Conservation (phyloP, 2,329 filamentous ascomycete genomes). For the Apiospora phragmitis region DNA sequence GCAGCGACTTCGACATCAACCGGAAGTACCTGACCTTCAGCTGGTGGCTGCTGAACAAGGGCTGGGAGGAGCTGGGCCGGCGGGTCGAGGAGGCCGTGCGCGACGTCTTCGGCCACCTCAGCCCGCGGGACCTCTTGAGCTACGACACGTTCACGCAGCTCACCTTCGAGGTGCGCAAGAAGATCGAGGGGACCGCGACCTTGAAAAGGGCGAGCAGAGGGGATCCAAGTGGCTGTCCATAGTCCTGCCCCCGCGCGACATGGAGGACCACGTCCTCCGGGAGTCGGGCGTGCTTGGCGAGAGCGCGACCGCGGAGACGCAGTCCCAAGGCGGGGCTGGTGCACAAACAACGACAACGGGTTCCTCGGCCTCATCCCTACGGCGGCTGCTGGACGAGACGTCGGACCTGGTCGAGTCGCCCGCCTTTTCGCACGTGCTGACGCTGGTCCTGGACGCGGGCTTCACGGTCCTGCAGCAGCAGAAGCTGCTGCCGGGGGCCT, state of each 20-base stretch:
- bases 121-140: constrained; percentile 84
- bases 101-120: constrained; percentile 85
- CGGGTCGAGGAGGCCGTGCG: constrained; percentile 84
- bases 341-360: constrained; percentile 36
- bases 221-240: constrained; percentile 76
- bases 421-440: constrained; percentile 82
- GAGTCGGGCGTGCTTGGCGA: constrained; percentile 77
- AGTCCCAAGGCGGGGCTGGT: constrained; percentile 13
- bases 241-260: constrained; percentile 74
- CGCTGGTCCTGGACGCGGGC: constrained; percentile 80
- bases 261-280: constrained; percentile 80
- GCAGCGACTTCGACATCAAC: constrained; percentile 95
- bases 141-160: constrained; percentile 79
- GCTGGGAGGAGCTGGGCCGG: constrained; percentile 80
- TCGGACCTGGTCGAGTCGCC: constrained; percentile 95
- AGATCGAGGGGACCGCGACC: constrained; percentile 65
- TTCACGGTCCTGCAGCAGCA: constrained; percentile 83
- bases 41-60: constrained; percentile 94
- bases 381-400: constrained; percentile 90
- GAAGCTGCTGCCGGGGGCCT: constrained; percentile 78
- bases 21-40: constrained; percentile 92
- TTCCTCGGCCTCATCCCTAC: constrained; percentile 60
- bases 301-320: constrained; percentile 39
- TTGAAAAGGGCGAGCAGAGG: constrained; percentile 39
- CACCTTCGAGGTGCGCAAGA: constrained; percentile 79